A percentile compares a stretch with the other conserved stretches of the same genome.
Conservation (phyloP, 1,284 basidiomycete species). For the Austroboletus novae-zelandiae region DNA sequence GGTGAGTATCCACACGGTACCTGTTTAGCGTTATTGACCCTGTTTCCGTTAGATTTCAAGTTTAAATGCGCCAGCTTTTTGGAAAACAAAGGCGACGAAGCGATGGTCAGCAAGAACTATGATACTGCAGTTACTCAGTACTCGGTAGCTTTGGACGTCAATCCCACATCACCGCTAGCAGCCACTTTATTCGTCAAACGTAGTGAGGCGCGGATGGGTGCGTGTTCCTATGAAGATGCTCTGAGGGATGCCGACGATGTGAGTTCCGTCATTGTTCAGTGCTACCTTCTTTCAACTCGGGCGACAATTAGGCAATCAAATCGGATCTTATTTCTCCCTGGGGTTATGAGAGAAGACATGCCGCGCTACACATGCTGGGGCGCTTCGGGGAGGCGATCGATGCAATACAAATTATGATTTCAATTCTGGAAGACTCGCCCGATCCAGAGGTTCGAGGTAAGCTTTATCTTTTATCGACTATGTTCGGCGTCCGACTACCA, state of each 20-base stretch:
- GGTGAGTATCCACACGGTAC: constrained; percentile 5
- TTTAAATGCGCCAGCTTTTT: constrained; percentile 3
- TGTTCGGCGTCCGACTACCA: background rate
- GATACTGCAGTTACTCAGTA: constrained; percentile 11
- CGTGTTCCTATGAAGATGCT: constrained; percentile 12
- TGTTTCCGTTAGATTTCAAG: constrained; percentile 12
- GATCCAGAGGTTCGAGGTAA: constrained; percentile 16
- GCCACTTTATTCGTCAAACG: constrained; percentile 15
- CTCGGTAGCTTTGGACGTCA: constrained; percentile 11
- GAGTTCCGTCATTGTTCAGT: background rate
- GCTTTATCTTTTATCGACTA: background rate
- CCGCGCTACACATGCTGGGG: constrained; percentile 13
- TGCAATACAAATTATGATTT: constrained; percentile 8
- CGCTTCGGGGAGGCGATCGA: constrained; percentile 18
- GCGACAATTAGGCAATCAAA: constrained; percentile 12
- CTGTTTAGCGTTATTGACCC: background rate
- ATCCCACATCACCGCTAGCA: background rate
- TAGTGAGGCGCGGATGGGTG: constrained; percentile 9
- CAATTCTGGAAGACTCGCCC: constrained; percentile 7
- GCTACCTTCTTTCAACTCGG: background rate
- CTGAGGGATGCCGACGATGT: constrained; percentile 22
- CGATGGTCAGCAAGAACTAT: constrained; percentile 6
- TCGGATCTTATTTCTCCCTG: constrained; percentile 12
- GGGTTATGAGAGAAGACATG: constrained; percentile 20
- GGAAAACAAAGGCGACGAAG: constrained; percentile 12